Base-by-base conservation (phyloP, 179 eudicot species). In the Pouteria campechiana region DNA sequence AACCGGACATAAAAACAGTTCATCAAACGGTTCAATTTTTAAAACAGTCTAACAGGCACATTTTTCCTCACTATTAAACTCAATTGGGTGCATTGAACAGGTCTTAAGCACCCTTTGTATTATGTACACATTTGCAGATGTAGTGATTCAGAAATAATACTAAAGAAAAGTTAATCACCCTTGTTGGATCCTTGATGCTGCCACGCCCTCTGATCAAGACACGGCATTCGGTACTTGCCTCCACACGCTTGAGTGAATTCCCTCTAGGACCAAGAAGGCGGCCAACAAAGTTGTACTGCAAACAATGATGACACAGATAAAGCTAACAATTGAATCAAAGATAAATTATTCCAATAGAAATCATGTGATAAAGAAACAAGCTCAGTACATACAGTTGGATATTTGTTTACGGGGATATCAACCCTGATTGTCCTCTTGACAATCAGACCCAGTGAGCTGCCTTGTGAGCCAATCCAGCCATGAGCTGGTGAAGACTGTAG, bases 201-300 rank as follows among this genome's bases (percentile, higher is more conserved):
- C 98, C 98, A 53, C 96, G 92, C 25, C 98, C 98, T 69, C 98
- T 70, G 56, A 90, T 90, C 30, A 90, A 84, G 54, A 90, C 94
- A 58, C 98, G 98, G 35, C 98, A 90, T 4, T 79, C 98, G 6
- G 96, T 90, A 51, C 58, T 78, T 51, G 88, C 92, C 69, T 90
- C 98, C 14, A 90, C 94, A 34, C 94, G 80, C 70, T 81, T 89
- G 50, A 89, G 69, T 41, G 97, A 89, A 78, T 89, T 81, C 36
- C 97, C 97, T 61, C 97, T 79, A 3, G 97, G 97, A 32, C 97
- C 97, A 61, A 89, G 95, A 41, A 89, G 93, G 16, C 97, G 93
- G n/a, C 98, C 98, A 45, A 90, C 98, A 79, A 90, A 90, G 57
- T 90, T 90, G 62, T 36, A 90, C 98, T 90, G 90, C 68, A 67